Evolutionary conservation across 164 flowering plant species (phyloP).

Genomic region (Echeveria elegans): DNA sequence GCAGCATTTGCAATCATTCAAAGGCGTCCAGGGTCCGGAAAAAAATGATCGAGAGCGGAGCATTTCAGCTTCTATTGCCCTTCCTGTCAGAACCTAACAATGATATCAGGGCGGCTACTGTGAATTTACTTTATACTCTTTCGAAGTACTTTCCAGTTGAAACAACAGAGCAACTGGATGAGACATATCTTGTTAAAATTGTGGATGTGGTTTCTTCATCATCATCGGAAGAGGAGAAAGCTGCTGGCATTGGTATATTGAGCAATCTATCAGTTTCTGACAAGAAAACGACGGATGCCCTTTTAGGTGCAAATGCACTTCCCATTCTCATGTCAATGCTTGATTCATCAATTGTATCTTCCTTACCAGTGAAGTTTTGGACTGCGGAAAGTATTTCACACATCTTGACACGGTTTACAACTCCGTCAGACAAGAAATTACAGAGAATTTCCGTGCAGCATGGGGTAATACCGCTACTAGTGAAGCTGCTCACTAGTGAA

Average conservation of each 20-base stretch:
- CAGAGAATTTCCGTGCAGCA: slow-evolving; percentile 49
- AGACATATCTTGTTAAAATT: slow-evolving; percentile 26
- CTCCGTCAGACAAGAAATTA: slow-evolving; percentile 57
- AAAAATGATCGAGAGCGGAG: slow-evolving; percentile 64
- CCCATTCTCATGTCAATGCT: slow-evolving; percentile 39
- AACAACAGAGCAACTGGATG: slow-evolving; percentile 42
- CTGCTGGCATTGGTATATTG: slow-evolving; percentile 62
- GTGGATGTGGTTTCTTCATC: slow-evolving; percentile 38
- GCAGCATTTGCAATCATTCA: slow-evolving; percentile 50
- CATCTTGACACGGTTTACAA: slow-evolving; percentile 50
- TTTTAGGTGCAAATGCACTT: slow-evolving; percentile 41
- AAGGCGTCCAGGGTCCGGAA: slow-evolving; percentile 46
- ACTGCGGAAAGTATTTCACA: slow-evolving; percentile 47
- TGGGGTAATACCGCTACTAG: slow-evolving; percentile 53
- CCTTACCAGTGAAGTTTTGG: slow-evolving; percentile 14
- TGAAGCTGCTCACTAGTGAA: slow-evolving; percentile 51
- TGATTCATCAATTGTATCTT: slow-evolving; percentile 15
- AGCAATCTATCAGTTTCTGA: slow-evolving; percentile 50
- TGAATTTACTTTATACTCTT: slow-evolving; percentile 47
- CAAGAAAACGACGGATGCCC: slow-evolving; percentile 47
- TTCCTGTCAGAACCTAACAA: slow-evolving; percentile 39
- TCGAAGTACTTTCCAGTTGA: slow-evolving; percentile 47
- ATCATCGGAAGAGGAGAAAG: slow-evolving; percentile 41
- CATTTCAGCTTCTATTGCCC: slow-evolving; percentile 60
- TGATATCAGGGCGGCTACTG: slow-evolving; percentile 38